Conservation (phyloP, 2,329 filamentous ascomycete species). For the Paraphaeosphaeria minitans region DNA sequence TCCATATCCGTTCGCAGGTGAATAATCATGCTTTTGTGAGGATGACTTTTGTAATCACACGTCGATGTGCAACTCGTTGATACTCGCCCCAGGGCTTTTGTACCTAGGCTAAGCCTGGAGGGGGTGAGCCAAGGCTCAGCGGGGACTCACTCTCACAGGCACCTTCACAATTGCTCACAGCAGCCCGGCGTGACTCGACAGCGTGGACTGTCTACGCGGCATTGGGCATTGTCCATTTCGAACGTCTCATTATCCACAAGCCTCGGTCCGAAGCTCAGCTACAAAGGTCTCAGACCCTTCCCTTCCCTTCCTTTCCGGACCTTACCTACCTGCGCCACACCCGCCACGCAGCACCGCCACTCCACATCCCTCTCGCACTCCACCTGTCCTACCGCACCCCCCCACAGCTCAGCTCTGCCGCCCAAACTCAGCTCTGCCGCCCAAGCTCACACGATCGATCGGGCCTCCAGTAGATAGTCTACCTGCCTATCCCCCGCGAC, state of each 20-base stretch:
- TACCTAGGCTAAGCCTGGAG: neutral
- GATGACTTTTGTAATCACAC: neutral
- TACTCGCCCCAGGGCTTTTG: neutral
- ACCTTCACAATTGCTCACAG: neutral
- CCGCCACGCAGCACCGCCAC: neutral
- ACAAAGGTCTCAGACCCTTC: no score
- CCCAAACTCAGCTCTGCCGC: no score
- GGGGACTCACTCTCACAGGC: no score
- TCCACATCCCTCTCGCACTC: neutral
- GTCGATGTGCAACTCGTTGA: neutral
- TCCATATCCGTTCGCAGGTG: constrained; percentile 6
- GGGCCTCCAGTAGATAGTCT: no score
- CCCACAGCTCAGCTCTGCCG: neutral
- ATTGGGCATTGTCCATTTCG: neutral
- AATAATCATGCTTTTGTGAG: neutral
- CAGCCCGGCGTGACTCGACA: neutral
- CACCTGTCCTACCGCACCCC: neutral
- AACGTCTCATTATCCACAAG: neutral
- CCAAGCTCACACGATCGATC: neutral
- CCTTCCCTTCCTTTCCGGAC: no score
- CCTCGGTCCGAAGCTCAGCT: neutral
- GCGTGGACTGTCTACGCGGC: neutral
- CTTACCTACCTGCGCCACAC: neutral
- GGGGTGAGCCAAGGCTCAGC: neutral
- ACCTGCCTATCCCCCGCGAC: neutral